Base-by-base conservation (phyloP, 129 eudicot genomes). In the Gnaphalium uliginosum region DNA sequence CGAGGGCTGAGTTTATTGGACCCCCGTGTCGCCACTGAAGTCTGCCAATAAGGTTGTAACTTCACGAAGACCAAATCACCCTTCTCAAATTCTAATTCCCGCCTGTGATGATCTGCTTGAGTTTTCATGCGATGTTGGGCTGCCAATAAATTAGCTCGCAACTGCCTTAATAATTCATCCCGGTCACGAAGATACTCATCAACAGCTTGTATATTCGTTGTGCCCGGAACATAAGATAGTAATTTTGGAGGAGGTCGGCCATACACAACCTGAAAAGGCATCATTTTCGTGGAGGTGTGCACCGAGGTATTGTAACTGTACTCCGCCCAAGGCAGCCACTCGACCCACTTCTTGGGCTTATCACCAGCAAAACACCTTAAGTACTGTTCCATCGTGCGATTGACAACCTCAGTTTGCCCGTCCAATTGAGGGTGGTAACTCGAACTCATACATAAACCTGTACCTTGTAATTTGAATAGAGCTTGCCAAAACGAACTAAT, bases 111-210 rank as follows among this genome's bases (percentile, higher is more conserved):
- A 43, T 43, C 51, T 17, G 48, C 70, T 5, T 66, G 25, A 4
- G 7, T 68, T 22, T 68, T 68, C 73, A 68, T 68, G 33, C 58
- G 33, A 22, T 68, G 32, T 11, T 22, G 59, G 33, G 57, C 59
- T 1, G 21, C 33, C 0, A 46, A 23, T 1, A 68, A 43, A 68
- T 68, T 68, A 25, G 1, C 22, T 9, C 23, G 32, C 15, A 43
- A 23, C 2, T 68, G 35, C 4, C 73, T 11, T 8, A 43, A 15
- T 15, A 68, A 2, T 21, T 41, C 23, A 21, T 68, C 35, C 8
- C 58, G 73, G 21, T 41, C 58, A 21, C 35, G 59, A 24, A 68
- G 59, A 23, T 68, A 68, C 59, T 21, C 59, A 43, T 68, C 73
- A 41, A 68, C 59, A 1, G 29, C 9, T 5, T 43, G 33, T 8